Evolutionary conservation across 2,329 filamentous ascomycete genomes (phyloP).

Genomic region (Trichoderma breve): DNA sequence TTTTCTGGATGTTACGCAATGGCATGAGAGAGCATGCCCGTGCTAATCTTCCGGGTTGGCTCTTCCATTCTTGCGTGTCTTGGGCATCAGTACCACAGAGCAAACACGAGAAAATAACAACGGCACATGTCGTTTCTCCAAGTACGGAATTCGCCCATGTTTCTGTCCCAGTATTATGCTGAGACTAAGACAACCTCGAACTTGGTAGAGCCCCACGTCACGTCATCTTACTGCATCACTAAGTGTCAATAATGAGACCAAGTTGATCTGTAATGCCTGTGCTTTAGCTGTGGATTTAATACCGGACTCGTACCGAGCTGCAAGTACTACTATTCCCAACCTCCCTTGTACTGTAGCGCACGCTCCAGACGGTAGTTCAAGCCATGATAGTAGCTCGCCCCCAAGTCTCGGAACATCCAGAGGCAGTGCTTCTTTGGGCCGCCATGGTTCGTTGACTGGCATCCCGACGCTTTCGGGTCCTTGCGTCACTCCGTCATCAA

Average conservation of each 20-base stretch:
- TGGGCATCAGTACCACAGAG: not conserved
- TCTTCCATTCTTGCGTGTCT: not conserved
- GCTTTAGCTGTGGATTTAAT: not conserved
- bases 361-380: not conserved
- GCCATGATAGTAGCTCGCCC: not conserved
- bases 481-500: slow-evolving; percentile 20
- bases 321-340: not conserved
- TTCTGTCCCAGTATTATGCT: not conserved
- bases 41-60: not conserved
- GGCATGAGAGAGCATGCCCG: not conserved
- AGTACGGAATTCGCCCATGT: not conserved
- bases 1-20: not conserved
- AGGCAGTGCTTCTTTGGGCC: not conserved
- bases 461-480: slow-evolving; percentile 10
- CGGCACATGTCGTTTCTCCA: not conserved
- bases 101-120: not conserved
- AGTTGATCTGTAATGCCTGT: not conserved
- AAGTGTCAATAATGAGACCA: not conserved
- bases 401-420: not conserved
- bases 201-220: slow-evolving; percentile 5
- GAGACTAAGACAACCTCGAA: not conserved
- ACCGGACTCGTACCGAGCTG: not conserved
- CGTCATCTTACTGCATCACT: slow-evolving; percentile 8
- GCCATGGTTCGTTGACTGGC: not conserved
- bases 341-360: not conserved